A percentile compares a stretch with the other conserved stretches of the same genome.
Conservation (phyloP, 1,139 yeast genomes). For the Lodderomyces oxycetoniae region DNA sequence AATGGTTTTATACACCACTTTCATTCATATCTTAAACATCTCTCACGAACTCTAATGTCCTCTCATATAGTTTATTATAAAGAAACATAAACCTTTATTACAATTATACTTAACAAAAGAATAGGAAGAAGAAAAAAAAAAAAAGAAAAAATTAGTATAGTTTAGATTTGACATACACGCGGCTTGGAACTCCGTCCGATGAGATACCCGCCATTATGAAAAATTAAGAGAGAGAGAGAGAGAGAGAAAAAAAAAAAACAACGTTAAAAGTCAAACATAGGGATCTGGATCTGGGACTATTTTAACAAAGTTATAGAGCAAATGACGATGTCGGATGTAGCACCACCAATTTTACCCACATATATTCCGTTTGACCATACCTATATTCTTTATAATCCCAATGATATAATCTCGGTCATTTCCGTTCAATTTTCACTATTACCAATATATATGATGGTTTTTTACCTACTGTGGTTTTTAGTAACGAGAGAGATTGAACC, state of each 20-base stretch:
- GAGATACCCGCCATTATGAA: no score
- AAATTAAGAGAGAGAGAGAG: no score
- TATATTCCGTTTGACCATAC: slow-evolving; percentile 61
- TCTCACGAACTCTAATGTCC: slow-evolving; percentile 10
- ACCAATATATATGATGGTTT: slow-evolving; percentile 79
- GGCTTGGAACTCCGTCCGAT: no score
- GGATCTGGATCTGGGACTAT: no score
- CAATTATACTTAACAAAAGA: no score
- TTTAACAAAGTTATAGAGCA: background rate
- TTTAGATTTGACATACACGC: no score
- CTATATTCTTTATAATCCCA: slow-evolving; percentile 71
- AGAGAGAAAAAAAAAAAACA: no score
- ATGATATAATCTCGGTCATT: slow-evolving; percentile 54
- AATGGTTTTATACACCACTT: no score
- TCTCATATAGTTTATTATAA: slow-evolving; percentile 2
- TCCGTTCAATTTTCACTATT: slow-evolving; percentile 72
- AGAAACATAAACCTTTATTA: no score
- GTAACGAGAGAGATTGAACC: slow-evolving; percentile 83
- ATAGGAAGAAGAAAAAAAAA: no score
- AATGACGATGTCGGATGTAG: slow-evolving; percentile 3
- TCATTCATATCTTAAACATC: slow-evolving; percentile 1
- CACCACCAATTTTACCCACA: slow-evolving; percentile 12
- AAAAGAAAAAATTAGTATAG: no score
- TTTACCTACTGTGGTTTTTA: slow-evolving; percentile 79
- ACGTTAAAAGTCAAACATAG: no score